Conservation (phyloP, 768 basidiomycete genomes). For the Hebeloma cylindrosporum region DNA sequence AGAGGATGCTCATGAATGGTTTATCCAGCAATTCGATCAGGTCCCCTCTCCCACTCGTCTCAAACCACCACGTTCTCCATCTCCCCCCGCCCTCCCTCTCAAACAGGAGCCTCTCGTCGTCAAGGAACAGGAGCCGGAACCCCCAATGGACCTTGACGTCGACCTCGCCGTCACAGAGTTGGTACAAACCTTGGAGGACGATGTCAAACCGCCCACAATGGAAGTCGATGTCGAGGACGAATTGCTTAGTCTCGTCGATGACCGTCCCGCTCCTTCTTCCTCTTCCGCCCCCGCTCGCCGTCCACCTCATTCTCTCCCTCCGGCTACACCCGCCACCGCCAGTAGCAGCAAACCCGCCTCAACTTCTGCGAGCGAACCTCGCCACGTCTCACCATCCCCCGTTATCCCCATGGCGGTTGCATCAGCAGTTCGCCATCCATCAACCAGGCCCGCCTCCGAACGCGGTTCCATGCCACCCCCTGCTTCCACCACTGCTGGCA, state of each 20-base stretch:
- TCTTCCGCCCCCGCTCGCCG: conserved; percentile 9
- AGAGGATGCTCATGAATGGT: conserved; percentile 62
- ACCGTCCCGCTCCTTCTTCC: conserved; percentile 30
- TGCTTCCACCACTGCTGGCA: conserved; percentile 22
- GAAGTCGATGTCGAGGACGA: conserved; percentile 62
- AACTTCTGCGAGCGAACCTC: conserved; percentile 17
- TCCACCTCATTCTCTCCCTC: conserved; percentile 3
- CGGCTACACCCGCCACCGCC: background rate
- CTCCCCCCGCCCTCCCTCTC: conserved; percentile 13
- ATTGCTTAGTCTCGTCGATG: conserved; percentile 68
- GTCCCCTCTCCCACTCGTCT: conserved; percentile 33
- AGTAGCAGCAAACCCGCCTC: too few relatives aligned
- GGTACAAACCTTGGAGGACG: conserved; percentile 39
- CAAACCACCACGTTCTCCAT: conserved; percentile 29
- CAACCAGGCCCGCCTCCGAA: conserved; percentile 35
- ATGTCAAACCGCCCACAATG: conserved; percentile 26
- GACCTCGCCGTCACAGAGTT: conserved; percentile 44
- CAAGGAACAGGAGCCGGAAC: conserved; percentile 36
- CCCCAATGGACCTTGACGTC: conserved; percentile 44
- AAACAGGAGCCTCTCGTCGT: too few relatives aligned
- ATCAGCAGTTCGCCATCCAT: conserved; percentile 18
- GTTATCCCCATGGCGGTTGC: conserved; percentile 13
- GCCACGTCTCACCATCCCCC: conserved; percentile 14
- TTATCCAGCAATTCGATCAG: conserved; percentile 53
- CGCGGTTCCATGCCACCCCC: conserved; percentile 64